Evolutionary conservation across 768 basidiomycete species (phyloP).

Genomic region (Phlebiopsis gigantea): DNA sequence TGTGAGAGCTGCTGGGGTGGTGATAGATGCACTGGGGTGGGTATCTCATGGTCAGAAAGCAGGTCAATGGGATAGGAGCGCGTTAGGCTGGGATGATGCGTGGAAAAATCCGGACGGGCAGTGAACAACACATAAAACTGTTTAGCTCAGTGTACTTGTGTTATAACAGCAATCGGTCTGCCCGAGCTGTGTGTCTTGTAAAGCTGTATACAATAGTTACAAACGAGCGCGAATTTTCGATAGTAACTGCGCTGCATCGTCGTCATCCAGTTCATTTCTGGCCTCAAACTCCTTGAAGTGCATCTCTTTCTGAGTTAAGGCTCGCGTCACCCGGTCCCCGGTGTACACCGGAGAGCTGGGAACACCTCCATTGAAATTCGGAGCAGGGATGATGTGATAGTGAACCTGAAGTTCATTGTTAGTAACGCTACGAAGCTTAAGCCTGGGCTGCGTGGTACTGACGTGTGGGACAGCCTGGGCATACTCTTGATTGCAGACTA

Average conservation of each 20-base stretch:
- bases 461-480: slow-evolving; percentile 80
- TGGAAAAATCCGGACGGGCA: slow-evolving; percentile 36
- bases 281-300: slow-evolving; percentile 54
- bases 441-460: slow-evolving; percentile 15
- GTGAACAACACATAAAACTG: neutral
- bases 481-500: slow-evolving; percentile 80
- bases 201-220: too few relatives aligned
- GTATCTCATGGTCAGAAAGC: slow-evolving; percentile 43
- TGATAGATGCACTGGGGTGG: slow-evolving; percentile 56
- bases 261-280: slow-evolving; percentile 54
- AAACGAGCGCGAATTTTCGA: slow-evolving; percentile 34
- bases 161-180: neutral
- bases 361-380: slow-evolving; percentile 35
- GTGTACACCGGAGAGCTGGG: slow-evolving; percentile 6
- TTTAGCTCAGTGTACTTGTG: neutral
- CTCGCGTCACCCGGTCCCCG: slow-evolving; percentile 17
- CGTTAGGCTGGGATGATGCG: slow-evolving; percentile 55
- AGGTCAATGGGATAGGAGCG: slow-evolving; percentile 51
- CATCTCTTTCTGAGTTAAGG: slow-evolving; percentile 47
- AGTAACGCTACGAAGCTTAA: too few relatives aligned
- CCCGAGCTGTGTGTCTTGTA: too few relatives aligned
- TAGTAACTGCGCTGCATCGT: slow-evolving; percentile 43
- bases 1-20: slow-evolving; percentile 48
- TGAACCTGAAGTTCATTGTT: slow-evolving; percentile 46
- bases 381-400: slow-evolving; percentile 74